Conservation (phyloP, 1,284 basidiomycete genomes). For the Volvariella surrecta region DNA sequence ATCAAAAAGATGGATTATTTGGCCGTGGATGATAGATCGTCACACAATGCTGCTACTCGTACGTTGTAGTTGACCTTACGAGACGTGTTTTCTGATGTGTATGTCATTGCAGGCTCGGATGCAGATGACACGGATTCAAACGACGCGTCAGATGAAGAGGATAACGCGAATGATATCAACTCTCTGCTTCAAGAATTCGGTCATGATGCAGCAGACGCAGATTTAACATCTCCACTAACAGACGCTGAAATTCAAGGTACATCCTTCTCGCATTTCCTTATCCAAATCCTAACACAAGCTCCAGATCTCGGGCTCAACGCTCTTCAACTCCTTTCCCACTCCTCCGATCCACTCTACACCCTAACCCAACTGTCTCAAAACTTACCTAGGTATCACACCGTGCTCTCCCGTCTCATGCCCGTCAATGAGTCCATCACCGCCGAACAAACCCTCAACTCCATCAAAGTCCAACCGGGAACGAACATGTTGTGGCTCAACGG, state of each 20-base stretch:
- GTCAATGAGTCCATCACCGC: constrained; percentile 41
- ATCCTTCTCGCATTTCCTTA: constrained; percentile 12
- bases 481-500: constrained; percentile 79
- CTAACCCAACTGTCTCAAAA: constrained; percentile 75
- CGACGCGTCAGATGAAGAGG: too few relatives aligned
- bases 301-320: constrained; percentile 72
- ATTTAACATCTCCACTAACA: constrained; percentile 50
- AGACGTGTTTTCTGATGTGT: too few relatives aligned
- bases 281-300: neutral
- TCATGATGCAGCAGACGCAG: constrained; percentile 24
- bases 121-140: too few relatives aligned
- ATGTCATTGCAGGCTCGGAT: too few relatives aligned
- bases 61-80: too few relatives aligned
- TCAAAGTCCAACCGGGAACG: constrained; percentile 42
- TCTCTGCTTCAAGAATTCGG: too few relatives aligned
- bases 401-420: constrained; percentile 59
- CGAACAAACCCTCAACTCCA: constrained; percentile 53
- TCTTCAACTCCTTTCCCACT: constrained; percentile 61
- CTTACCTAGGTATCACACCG: constrained; percentile 78
- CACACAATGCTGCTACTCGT: constrained; percentile 14
- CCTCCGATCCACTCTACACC: constrained; percentile 48
- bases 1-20: constrained; percentile 98
- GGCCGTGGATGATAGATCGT: constrained; percentile 77
- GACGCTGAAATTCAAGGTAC: constrained; percentile 51
- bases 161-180: too few relatives aligned